Percentiles rank a stretch among this genome's conserved stretches.
phyloP scores from a whole-genome alignment of 73 alveolate genomes.

The Paramecium sonneborni region DNA sequence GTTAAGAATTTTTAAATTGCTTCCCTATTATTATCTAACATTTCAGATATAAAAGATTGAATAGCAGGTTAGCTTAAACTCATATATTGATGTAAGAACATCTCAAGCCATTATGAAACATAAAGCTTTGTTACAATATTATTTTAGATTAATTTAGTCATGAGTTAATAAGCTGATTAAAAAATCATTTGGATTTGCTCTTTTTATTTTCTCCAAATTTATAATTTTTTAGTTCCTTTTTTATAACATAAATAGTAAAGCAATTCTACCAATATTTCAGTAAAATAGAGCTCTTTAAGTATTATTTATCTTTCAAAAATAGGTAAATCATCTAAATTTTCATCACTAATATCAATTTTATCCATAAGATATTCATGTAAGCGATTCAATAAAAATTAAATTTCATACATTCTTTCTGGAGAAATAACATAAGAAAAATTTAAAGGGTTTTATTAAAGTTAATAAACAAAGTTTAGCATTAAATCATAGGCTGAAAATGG shows the following conservation, averaged over 20 bases:
- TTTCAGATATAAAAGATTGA: background rate
- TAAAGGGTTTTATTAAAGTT: background rate
- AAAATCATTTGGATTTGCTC: background rate
- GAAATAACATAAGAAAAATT: background rate
- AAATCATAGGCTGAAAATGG: background rate
- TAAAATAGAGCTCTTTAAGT: background rate
- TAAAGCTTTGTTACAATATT: background rate
- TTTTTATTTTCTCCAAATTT: background rate
- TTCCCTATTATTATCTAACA: constrained; percentile 15
- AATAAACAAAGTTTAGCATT: background rate
- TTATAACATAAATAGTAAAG: background rate
- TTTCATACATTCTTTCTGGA: background rate
- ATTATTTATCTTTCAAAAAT: background rate
- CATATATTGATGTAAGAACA: background rate
- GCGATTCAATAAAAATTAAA: background rate
- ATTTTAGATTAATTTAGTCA: background rate
- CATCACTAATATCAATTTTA: background rate
- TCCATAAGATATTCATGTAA: background rate
- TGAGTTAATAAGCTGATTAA: background rate
- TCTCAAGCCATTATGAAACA: constrained; percentile 22
- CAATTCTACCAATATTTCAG: background rate
- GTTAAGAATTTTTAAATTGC: background rate
- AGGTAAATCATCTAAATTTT: background rate
- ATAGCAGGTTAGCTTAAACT: background rate
- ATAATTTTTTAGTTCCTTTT: background rate